Conservation (phyloP, 176 grass and related monocot species). For the Phoenix dactylifera region DNA sequence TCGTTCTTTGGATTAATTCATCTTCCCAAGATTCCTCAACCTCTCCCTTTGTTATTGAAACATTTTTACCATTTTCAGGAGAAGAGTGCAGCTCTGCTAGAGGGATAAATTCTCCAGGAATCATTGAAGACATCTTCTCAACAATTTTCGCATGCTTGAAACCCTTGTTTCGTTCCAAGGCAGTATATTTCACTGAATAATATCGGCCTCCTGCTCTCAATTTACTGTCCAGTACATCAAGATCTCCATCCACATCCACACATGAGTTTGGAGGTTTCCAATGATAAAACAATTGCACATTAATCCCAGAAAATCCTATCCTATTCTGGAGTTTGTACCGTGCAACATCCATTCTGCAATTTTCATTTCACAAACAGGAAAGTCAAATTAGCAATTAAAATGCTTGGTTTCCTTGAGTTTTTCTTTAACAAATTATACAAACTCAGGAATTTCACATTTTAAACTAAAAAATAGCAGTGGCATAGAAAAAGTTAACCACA, state of each 20-base stretch:
- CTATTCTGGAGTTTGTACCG: slow-evolving; percentile 64
- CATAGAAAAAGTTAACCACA: too few species aligned
- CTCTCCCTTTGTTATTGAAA: slow-evolving; percentile 21
- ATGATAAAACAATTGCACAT: slow-evolving; percentile 29
- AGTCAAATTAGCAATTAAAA: background rate
- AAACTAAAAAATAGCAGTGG: background rate
- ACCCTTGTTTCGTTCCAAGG: slow-evolving; percentile 58
- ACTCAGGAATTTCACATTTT: slow-evolving; percentile 1
- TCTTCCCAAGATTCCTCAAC: slow-evolving; percentile 95
- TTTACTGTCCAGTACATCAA: slow-evolving; percentile 68
- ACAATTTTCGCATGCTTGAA: slow-evolving; percentile 76
- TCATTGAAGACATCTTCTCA: slow-evolving; percentile 31
- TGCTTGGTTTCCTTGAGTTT: background rate
- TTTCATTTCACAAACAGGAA: slow-evolving; percentile 32
- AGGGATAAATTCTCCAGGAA: slow-evolving; percentile 66
- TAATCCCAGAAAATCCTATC: slow-evolving; percentile 27
- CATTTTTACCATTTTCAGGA: slow-evolving; percentile 25
- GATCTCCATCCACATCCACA: slow-evolving; percentile 59
- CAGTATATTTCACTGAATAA: slow-evolving; percentile 57
- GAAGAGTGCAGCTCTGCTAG: slow-evolving; percentile 26
- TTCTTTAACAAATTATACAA: background rate
- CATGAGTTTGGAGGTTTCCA: slow-evolving; percentile 27
- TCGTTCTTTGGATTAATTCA: slow-evolving; percentile 76
- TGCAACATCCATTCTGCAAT: slow-evolving; percentile 87
- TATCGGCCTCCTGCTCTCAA: slow-evolving; percentile 57